Evolutionary conservation across 2,329 filamentous ascomycete species (phyloP), one percentile per base, ranked within the genome.

Genomic region (Pleurostoma richardsiae): DNA sequence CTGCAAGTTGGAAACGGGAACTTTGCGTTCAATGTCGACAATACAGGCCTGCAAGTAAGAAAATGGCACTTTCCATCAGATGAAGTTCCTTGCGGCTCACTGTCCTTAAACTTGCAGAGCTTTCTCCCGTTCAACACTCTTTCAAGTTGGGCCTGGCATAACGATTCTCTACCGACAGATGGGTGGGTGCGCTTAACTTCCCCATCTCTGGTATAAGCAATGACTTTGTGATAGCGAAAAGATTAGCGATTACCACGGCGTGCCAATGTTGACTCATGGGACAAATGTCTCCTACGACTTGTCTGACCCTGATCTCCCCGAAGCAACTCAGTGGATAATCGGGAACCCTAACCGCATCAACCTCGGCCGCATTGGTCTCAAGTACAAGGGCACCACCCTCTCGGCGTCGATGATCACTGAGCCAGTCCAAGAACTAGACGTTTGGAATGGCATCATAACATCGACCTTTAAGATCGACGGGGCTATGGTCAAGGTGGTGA

Each of bases 251-350:
- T 70, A 65, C 29, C 57, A 58, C 3, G 67, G 67, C 1, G 55
- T 67, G 4, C 45, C 55, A 0, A 57, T 55, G 43, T 30, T 57
- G 6, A 69, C 68, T 0, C 64, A 70, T 27, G 64, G 65, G 4
- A 58, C 59, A 36, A 66, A 67, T 29, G 59, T 70, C 4, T 64
- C 61, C 0, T 70, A 70, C 42, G 66, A 68, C 29, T 54, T 67
- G 1, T 62, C 65, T 0, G 64, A 70, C 26, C 54, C 64, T 1
- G 50, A 58, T 0, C 61, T 69, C 4, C 66, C 64, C 4, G 54
- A 57, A 10, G 55, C 65, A 10, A 73, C 71, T 3, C 71, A 78
- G 48, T 80, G 76, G 77, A 58, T 80, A 26, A 76, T 76, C 30
- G 65, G 67, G n/a, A 74, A 73, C 40, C 70, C 68, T 0, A 71